A percentile compares a stretch with the other conserved stretches of the same genome.
These are phyloP conservation scores for Anthostomella pinea DNA, from an alignment of 2,329 filamentous ascomycete species.

Conservation along the genomic window DNA sequence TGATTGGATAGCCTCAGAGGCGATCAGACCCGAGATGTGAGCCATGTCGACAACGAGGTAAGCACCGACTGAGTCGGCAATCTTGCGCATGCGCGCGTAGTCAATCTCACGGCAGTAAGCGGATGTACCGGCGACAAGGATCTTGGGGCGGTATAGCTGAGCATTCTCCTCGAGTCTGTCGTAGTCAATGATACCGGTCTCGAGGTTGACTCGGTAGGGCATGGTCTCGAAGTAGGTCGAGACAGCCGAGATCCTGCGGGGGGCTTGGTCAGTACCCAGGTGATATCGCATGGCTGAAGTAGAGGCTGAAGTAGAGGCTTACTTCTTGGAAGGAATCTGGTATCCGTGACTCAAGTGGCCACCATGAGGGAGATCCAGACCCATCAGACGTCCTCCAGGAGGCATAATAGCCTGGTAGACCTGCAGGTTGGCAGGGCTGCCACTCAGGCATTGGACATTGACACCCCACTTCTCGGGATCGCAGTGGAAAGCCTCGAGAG, in stretches of 20 bases:
- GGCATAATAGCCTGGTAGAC: slow-evolving; percentile 98
- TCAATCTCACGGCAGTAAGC: slow-evolving; percentile 98
- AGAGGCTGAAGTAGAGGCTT: no score
- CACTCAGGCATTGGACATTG: slow-evolving; percentile 93
- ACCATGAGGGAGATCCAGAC: slow-evolving; percentile 89
- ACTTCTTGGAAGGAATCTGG: slow-evolving; percentile 88
- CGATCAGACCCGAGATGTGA: slow-evolving; percentile 94
- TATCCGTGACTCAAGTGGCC: slow-evolving; percentile 96
- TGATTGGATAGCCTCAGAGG: slow-evolving; percentile 87
- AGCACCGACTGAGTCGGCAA: slow-evolving; percentile 87
- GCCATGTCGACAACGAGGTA: slow-evolving; percentile 98
- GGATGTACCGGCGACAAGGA: slow-evolving; percentile 93
- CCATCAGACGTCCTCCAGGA: slow-evolving; percentile 94
- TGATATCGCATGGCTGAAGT: no score
- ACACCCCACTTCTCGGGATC: slow-evolving; percentile 93
- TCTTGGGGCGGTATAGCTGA: slow-evolving; percentile 88
- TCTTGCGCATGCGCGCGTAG: slow-evolving; percentile 93
- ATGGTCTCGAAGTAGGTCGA: slow-evolving; percentile 99
- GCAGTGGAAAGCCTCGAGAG: slow-evolving; percentile 85
- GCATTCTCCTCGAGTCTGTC: slow-evolving; percentile 88
- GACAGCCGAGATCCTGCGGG: slow-evolving; percentile 75
- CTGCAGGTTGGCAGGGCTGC: slow-evolving; percentile 94
- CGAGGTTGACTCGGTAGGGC: slow-evolving; percentile 85
- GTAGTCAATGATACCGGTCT: slow-evolving; percentile 97
- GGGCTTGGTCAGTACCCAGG: slow-evolving; percentile 38